Conservation (phyloP, 1,139 yeast species). For the Yamadazyma blattariae region DNA sequence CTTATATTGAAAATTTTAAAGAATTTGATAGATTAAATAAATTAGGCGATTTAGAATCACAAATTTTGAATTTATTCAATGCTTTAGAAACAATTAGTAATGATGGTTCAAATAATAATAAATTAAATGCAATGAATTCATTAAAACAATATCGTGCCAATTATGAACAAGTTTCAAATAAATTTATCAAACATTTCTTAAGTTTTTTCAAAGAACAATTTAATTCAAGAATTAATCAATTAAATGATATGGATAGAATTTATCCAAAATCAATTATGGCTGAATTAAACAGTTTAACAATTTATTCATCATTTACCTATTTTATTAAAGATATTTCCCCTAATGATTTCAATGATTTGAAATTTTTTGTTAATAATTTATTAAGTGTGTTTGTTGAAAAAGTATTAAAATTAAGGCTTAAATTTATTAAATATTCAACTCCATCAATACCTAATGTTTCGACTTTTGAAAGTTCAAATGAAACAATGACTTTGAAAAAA, state of each 20-base stretch:
- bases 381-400: slow-evolving; percentile 29
- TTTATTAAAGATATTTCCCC: slow-evolving; percentile 61
- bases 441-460: slow-evolving; percentile 8
- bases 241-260: slow-evolving; percentile 23
- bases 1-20: slow-evolving; percentile 43
- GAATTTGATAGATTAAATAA: slow-evolving; percentile 48
- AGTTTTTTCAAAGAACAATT: slow-evolving; percentile 46
- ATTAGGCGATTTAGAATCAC: slow-evolving; percentile 51
- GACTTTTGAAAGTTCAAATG: slow-evolving; percentile 10
- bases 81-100: slow-evolving; percentile 64
- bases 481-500: slow-evolving; percentile 21
- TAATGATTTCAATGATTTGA: slow-evolving; percentile 27
- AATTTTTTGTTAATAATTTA: slow-evolving; percentile 22
- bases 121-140: slow-evolving; percentile 68
- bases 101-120: slow-evolving; percentile 28
- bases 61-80: slow-evolving; percentile 56
- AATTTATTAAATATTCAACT: slow-evolving; percentile 17
- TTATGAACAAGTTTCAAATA: slow-evolving; percentile 56
- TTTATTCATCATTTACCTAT: slow-evolving; percentile 60
- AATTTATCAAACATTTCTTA: slow-evolving; percentile 51
- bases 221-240: slow-evolving; percentile 28
- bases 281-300: slow-evolving; percentile 44
- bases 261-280: slow-evolving; percentile 23
- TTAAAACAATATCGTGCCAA: slow-evolving; percentile 62
- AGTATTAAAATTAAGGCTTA: slow-evolving; percentile 22